Evolutionary conservation across 2,329 filamentous ascomycete genomes (phyloP).

Genomic region (Aspergillus fumigatus): DNA sequence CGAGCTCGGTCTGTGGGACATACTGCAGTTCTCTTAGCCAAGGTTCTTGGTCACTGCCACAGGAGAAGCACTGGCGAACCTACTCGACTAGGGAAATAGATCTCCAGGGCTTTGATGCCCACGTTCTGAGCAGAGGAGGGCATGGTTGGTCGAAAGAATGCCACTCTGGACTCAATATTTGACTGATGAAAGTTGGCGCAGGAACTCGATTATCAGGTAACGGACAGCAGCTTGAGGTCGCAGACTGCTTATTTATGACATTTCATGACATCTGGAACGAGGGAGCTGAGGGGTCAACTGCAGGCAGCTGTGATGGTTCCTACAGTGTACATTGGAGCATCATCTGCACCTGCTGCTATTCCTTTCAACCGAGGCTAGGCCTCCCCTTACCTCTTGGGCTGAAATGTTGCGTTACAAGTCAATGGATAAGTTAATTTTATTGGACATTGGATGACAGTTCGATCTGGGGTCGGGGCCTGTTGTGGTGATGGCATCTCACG

Average conservation of each 20-base stretch:
- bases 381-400: not conserved
- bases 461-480: not conserved
- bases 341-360: not conserved
- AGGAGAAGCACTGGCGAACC: slow-evolving; percentile 27
- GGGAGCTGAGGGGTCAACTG: not conserved
- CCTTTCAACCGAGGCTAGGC: not conserved
- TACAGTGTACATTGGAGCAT: not conserved
- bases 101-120: slow-evolving; percentile 88
- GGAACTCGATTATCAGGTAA: not conserved
- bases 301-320: not conserved
- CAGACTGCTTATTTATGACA: not conserved
- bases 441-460: not conserved
- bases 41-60: not conserved
- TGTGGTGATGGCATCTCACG: not conserved
- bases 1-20: slow-evolving; percentile 76
- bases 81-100: slow-evolving; percentile 84
- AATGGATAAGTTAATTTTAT: not conserved
- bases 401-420: not conserved
- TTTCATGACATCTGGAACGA: not conserved
- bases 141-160: slow-evolving; percentile 45
- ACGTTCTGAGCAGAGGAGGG: slow-evolving; percentile 76
- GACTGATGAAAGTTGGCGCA: not conserved
- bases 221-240: not conserved
- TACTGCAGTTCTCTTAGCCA: slow-evolving; percentile 51
- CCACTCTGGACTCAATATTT: not conserved